Conservation (phyloP, 306 rosid species). For the Cicer yamashitae region DNA sequence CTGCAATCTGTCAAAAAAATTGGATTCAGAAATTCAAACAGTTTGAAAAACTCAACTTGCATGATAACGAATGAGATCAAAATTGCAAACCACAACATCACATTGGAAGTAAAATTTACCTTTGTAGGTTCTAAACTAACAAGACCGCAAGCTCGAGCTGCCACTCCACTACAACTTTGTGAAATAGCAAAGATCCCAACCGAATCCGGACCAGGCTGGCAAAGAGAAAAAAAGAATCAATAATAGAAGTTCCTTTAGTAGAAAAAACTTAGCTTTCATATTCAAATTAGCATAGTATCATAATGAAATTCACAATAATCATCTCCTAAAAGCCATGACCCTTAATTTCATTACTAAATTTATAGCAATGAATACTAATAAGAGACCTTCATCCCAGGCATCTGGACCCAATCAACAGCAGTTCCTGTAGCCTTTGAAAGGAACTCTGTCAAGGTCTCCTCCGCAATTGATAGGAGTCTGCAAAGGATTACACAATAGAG, state of each 20-base stretch:
- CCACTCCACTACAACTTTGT: constrained; percentile 97
- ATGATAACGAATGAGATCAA: constrained; percentile 7
- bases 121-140: constrained; percentile 92
- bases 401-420: constrained; percentile 99
- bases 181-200: constrained; percentile 99
- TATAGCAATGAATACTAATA: constrained; percentile 12
- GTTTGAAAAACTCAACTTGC: constrained; percentile 1
- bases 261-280: constrained; percentile 1
- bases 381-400: constrained; percentile 99
- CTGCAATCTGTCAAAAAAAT: constrained; percentile 71
- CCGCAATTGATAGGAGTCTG: constrained; percentile 98
- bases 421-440: constrained; percentile 99
- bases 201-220: constrained; percentile 99
- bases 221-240: constrained; percentile 3
- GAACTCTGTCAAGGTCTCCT: constrained; percentile 99
- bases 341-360: constrained; percentile 1
- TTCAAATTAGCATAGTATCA: constrained; percentile 27
- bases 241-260: background rate
- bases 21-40: constrained; percentile 20
- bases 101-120: constrained; percentile 52
- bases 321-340: background rate
- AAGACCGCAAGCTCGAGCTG: constrained; percentile 99
- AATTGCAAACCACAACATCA: constrained; percentile 8
- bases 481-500: constrained; percentile 23
- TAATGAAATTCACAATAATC: background rate